Percentiles rank a stretch among this genome's conserved stretches.
phyloP scores from a whole-genome alignment of 495 filamentous ascomycete species.

The Penicilliopsis zonata region DNA sequence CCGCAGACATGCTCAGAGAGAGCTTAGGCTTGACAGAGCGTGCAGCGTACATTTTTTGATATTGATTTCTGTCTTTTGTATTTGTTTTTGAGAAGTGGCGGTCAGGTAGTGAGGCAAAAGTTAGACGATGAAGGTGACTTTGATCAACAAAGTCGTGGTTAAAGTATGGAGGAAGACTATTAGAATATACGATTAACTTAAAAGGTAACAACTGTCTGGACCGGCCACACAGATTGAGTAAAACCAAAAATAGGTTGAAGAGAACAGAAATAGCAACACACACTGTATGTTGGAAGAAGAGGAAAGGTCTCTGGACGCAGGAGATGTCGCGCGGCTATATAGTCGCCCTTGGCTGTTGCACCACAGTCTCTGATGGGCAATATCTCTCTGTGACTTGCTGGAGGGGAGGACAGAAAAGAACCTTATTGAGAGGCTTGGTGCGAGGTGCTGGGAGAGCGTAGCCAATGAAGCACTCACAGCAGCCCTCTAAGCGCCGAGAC shows the following conservation, averaged over 20 bases:
- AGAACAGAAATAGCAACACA: too few relatives aligned
- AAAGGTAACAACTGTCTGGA: constrained; percentile 18
- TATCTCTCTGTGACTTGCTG: too few relatives aligned
- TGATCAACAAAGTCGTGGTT: constrained; percentile 27
- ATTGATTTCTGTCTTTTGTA: constrained; percentile 1
- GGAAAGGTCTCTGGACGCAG: not conserved
- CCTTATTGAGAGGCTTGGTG: not conserved
- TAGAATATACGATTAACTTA: constrained; percentile 14
- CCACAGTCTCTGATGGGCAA: too few relatives aligned
- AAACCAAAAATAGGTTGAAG: constrained; percentile 25
- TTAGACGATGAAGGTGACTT: constrained; percentile 10
- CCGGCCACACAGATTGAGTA: constrained; percentile 34
- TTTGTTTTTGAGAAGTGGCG: too few relatives aligned
- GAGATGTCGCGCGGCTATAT: constrained; percentile 28
- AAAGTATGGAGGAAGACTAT: constrained; percentile 8
- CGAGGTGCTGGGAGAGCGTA: not conserved
- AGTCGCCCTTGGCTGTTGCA: too few relatives aligned
- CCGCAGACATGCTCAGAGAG: constrained; percentile 33
- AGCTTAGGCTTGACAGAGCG: constrained; percentile 32
- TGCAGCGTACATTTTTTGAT: constrained; percentile 23
- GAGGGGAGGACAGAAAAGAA: too few relatives aligned
- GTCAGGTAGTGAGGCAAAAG: constrained; percentile 1
- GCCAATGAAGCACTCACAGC: not conserved
- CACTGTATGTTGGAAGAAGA: too few relatives aligned
- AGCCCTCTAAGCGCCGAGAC: not conserved